Base-by-base conservation (phyloP, 768 basidiomycete genomes). In the Boletus rubropictus region DNA sequence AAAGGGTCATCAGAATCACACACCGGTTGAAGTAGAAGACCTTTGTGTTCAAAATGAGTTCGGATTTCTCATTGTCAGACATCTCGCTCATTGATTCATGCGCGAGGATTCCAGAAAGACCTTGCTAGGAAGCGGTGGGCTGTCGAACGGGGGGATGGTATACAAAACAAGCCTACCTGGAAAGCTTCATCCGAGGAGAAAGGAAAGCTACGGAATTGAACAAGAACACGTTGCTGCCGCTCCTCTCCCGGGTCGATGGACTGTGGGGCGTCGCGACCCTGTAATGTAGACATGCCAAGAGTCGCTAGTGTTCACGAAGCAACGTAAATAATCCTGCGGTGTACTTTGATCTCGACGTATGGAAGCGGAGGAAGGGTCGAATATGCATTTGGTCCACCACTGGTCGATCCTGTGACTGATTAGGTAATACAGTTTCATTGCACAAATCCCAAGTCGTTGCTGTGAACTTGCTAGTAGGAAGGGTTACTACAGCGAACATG, bases 21-120 rank as follows among this genome's bases (percentile, higher is more conserved):
- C 47, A 79, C 81, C 69, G 69, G 65, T 86, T 88, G 64, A 86
- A 89, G 66, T 86, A 89, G 60, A 84, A 89, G 1, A 87, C 72
- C 15, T 77, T 72, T 2, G 79, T 78, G 32, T 73, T 73, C 9
- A 77, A 72, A 28, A 81, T 48, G 25, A 78, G 65, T 21, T 79
- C 75, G 12, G 76, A 73, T 46, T 57, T 65, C 28, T 75, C 69
- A 17, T 70, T 71, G 7, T 69, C 61, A 1, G 72, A 48, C 25
- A 62, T 57, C 60, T 57, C 51, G 8, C 68, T 58, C 28, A 74
- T 51, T 3, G 72, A 35, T 29, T 70, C 70, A 12, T 69, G 73
- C 5, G 73, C 61, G 6, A 81, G 52, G 25, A 88, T 76, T 46
- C 73, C 77, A 50, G 73, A 72, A 34, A 87, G 67, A 55, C 86